phyloP scores from a whole-genome alignment of 2,329 filamentous ascomycete species.

The Orbilia brochopaga region DNA sequence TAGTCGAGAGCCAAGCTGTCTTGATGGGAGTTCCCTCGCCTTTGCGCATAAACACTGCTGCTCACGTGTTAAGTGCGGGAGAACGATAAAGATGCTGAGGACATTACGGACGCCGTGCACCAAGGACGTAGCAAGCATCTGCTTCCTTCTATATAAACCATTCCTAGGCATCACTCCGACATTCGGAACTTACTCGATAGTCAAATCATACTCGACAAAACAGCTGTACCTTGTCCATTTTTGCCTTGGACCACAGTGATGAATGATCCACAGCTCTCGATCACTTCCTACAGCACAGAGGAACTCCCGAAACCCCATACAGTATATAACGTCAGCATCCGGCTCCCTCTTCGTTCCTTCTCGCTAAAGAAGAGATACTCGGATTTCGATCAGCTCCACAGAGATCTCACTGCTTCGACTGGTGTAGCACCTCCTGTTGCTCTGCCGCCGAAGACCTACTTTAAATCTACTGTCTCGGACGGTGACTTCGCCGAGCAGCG shows the following conservation, averaged over 20 bases:
- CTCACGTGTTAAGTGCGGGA: not conserved
- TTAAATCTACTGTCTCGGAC: constrained; percentile 73
- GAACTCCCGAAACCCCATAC: constrained; percentile 54
- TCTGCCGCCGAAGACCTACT: constrained; percentile 77
- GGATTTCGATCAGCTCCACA: constrained; percentile 74
- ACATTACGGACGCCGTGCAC: not conserved
- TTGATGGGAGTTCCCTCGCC: not conserved
- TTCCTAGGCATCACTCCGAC: no score
- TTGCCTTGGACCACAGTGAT: constrained; percentile 1
- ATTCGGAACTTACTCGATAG: not conserved
- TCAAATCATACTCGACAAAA: not conserved
- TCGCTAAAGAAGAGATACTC: constrained; percentile 82
- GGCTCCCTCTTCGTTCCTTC: constrained; percentile 76
- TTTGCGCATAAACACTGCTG: not conserved
- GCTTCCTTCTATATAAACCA: no score
- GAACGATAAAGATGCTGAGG: not conserved
- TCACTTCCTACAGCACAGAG: constrained; percentile 55
- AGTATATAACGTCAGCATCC: constrained; percentile 61
- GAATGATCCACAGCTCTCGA: constrained; percentile 29
- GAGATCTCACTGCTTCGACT: constrained; percentile 66
- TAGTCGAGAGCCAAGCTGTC: not conserved
- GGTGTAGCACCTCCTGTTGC: constrained; percentile 70
- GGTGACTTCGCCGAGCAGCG: constrained; percentile 73
- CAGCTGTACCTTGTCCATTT: not conserved
- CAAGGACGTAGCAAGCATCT: not conserved